phyloP scores from a whole-genome alignment of 1,284 basidiomycete species.

The Cutaneotrichosporon sp. region DNA sequence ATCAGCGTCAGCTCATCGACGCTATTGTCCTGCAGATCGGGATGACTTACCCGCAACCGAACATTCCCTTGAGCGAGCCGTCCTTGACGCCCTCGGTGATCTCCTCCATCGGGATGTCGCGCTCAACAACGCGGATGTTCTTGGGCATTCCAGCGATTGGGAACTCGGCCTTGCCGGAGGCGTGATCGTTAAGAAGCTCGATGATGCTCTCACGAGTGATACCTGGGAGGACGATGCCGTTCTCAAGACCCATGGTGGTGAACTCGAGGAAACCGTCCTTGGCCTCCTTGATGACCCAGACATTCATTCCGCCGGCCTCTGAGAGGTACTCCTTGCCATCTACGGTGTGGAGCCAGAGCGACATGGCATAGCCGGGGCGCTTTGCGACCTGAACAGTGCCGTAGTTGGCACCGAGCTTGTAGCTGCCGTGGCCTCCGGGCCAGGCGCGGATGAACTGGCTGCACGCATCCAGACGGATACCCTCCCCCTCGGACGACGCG shows the following conservation, averaged over 20 bases:
- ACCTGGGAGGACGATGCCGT: constrained; percentile 52
- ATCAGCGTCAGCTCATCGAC: background rate
- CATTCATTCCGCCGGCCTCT: constrained; percentile 51
- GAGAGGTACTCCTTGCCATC: constrained; percentile 46
- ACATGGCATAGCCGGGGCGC: constrained; percentile 49
- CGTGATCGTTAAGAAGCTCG: constrained; percentile 42
- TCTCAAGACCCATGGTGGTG: constrained; percentile 47
- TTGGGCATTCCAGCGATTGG: constrained; percentile 41
- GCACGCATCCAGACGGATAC: constrained; percentile 45
- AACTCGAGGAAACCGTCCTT: constrained; percentile 47
- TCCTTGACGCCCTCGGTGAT: constrained; percentile 38
- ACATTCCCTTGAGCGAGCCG: constrained; percentile 43
- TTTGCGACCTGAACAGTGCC: constrained; percentile 48
- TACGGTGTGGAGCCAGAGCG: constrained; percentile 44
- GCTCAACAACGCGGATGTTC: constrained; percentile 48
- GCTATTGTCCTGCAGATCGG: background rate
- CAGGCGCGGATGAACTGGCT: constrained; percentile 49
- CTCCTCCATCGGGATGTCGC: constrained; percentile 49
- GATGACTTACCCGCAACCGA: background rate
- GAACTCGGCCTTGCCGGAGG: constrained; percentile 37
- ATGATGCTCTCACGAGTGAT: constrained; percentile 48
- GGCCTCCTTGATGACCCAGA: constrained; percentile 49
- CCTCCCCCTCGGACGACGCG: constrained; percentile 33
- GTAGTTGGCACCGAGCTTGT: constrained; percentile 52
- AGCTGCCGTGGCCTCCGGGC: constrained; percentile 49